Base-by-base conservation (phyloP, 805 yeast species). In the Cyberlindnera mycetangii region DNA sequence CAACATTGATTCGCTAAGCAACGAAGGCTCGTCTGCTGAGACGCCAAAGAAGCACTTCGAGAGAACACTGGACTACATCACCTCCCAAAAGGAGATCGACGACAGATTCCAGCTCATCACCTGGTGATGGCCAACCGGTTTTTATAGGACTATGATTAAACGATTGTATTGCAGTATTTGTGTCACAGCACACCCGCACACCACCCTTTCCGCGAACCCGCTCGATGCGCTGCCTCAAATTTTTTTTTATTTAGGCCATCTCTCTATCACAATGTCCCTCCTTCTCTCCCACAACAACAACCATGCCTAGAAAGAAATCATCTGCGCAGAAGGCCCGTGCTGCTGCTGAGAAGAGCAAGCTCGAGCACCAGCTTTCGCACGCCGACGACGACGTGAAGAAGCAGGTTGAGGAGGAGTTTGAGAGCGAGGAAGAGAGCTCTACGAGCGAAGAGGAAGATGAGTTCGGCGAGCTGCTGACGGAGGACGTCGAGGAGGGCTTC, bases 221-320 rank as follows among this genome's bases (percentile, higher is more conserved):
- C 27, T 27, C 22, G 21, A 17, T 37, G 39, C 24, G 32, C 36
- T 25, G 28, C 32, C 42, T 21, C 42, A 39, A 32, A 39, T 31
- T 39, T 39, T 39, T 24, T 25, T 17, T 34, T 22, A 7, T n/a
- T n/a, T n/a, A n/a, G n/a, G n/a, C n/a, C n/a, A n/a, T n/a, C n/a
- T n/a, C n/a, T n/a, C n/a, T n/a, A n/a, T n/a, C n/a, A n/a, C n/a
- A n/a, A n/a, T n/a, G n/a, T n/a, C n/a, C n/a, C n/a, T n/a, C n/a
- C n/a, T n/a, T n/a, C n/a, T n/a, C n/a, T n/a, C n/a, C n/a, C n/a
- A n/a, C 10, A 18, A 30, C 8, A 5, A 14, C 22, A 12, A 39
- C 10, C 15, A 86, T 86, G 95, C 83, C 93, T 34, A 82, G 95
- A 78, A 87, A 86, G 81, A 86, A 86, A 74, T 83, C 92, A 19